Evolutionary conservation across 1,284 basidiomycete species (phyloP), one percentile per base, ranked within the genome.

Genomic region (Gomphus bonarii): DNA sequence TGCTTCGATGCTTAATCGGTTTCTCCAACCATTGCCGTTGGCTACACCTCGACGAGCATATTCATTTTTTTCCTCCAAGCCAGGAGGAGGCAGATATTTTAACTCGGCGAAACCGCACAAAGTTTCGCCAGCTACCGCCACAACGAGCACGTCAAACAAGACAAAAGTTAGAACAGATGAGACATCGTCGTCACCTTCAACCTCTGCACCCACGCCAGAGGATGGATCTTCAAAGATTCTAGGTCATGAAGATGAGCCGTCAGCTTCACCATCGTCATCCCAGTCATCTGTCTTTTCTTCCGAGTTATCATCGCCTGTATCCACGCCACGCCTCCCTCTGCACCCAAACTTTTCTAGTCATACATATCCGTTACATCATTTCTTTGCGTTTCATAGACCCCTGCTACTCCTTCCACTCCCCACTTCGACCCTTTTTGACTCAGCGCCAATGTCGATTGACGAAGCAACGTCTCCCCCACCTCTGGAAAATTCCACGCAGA

Each of bases 371-470:
- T 75, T 88, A 14, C 85, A 88, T 64, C 84, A 85, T 58, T 90
- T 90, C 69, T 90, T 90, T 70, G 80, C 87, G 3, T 70, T 87
- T 40, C 81, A 89, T 63, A 77, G 88, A 33, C 87, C 87, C 1
- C 73, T 89, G 3, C 78, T 88, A 16, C 76, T 85, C 22, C 72
- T 89, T 44, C 70, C 76, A 28, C 76, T 82, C 61, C 79, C 86
- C 0, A 61, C 72, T 0, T 67, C 78, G 5, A 64, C 76, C 30
- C 75, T 88, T 55, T 80, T 89, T 63, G 74, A 80, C 18, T 66
- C 77, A n/a, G 69, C 67, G 5, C 50, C 62, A 0, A 54, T 62
- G 9, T 63, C 68, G 22, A 16, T 46, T 62, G 55, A 58, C 30
- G 18, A n/a, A 18, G 38, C 38, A 0, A 58, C 57, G 35, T 53